phyloP scores from a whole-genome alignment of 495 filamentous ascomycete species.

The Hyphodiscus hymeniophilus region DNA sequence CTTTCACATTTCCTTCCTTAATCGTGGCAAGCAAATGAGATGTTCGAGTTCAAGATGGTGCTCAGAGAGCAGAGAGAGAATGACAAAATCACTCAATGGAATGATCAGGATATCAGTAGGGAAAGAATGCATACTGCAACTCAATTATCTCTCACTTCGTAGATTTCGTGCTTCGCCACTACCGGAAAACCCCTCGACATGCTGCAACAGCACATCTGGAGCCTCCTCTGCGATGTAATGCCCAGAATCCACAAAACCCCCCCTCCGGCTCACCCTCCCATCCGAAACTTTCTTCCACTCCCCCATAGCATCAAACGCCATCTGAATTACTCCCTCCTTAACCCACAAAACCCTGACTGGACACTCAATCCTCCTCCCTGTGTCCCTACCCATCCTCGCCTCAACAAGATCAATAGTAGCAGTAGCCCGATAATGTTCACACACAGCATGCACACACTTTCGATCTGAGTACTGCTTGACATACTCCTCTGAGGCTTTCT shows the following conservation, averaged over 20 bases:
- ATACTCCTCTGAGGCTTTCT: constrained; percentile 23
- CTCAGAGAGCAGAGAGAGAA: too few species aligned
- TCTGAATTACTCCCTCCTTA: constrained; percentile 27
- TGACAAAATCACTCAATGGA: too few species aligned
- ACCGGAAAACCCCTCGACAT: constrained; percentile 25
- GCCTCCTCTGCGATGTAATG: constrained; percentile 36
- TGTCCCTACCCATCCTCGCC: constrained; percentile 23
- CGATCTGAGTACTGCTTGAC: constrained; percentile 21
- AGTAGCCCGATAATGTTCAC: constrained; percentile 36
- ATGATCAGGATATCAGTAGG: too few species aligned
- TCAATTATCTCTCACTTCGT: background rate
- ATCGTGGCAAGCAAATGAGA: too few species aligned
- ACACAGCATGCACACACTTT: constrained; percentile 29
- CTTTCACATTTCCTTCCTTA: too few species aligned
- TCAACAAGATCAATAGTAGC: constrained; percentile 31
- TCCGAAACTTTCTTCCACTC: constrained; percentile 30
- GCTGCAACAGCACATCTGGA: constrained; percentile 27
- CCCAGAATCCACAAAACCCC: constrained; percentile 28
- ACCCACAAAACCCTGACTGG: constrained; percentile 31
- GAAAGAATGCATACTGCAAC: too few species aligned
- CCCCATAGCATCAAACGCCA: constrained; percentile 26
- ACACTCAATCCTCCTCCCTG: constrained; percentile 28
- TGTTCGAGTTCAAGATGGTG: too few species aligned
- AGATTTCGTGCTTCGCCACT: background rate
- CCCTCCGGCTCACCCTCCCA: constrained; percentile 22